phyloP scores from a whole-genome alignment of 2,329 filamentous ascomycete genomes.

The Fusarium oligoseptatum region DNA sequence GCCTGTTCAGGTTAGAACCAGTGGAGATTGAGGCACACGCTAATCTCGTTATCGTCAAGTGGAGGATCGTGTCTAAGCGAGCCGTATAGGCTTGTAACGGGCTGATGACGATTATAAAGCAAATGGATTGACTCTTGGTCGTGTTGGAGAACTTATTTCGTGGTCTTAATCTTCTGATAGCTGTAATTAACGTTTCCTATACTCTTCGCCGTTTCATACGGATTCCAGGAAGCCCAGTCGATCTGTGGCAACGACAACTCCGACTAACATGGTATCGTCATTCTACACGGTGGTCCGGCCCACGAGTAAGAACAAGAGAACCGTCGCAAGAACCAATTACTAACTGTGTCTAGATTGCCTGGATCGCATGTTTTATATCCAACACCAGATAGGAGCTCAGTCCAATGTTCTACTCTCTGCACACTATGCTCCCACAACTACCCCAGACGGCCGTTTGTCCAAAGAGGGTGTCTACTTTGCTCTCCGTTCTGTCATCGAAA shows the following conservation, averaged over 20 bases:
- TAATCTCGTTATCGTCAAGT: not conserved
- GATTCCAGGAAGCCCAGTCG: not conserved
- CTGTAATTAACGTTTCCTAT: not conserved
- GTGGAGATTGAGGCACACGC: not conserved
- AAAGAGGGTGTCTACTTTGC: constrained; percentile 14
- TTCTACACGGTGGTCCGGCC: constrained; percentile 19
- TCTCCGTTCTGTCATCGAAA: constrained; percentile 7
- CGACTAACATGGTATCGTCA: not conserved
- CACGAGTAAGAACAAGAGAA: constrained; percentile 7
- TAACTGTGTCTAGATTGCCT: constrained; percentile 16
- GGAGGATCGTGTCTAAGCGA: not conserved
- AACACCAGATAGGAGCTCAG: constrained; percentile 33
- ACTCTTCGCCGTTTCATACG: not conserved
- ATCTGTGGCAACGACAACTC: not conserved
- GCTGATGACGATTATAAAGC: not conserved
- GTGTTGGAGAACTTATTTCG: not conserved
- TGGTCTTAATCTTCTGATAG: not conserved
- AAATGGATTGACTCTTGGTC: not conserved
- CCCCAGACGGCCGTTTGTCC: not conserved
- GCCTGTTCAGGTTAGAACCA: constrained; percentile 15
- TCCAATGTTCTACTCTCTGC: constrained; percentile 38
- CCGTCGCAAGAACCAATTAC: not conserved
- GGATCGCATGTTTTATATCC: constrained; percentile 36
- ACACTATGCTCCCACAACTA: constrained; percentile 13
- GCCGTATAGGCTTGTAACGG: not conserved